Percentiles rank a stretch among this genome's conserved stretches.
Evolutionary conservation across 1,139 yeast species (phyloP).

Genomic region (Blastobotrys serpentis): DNA sequence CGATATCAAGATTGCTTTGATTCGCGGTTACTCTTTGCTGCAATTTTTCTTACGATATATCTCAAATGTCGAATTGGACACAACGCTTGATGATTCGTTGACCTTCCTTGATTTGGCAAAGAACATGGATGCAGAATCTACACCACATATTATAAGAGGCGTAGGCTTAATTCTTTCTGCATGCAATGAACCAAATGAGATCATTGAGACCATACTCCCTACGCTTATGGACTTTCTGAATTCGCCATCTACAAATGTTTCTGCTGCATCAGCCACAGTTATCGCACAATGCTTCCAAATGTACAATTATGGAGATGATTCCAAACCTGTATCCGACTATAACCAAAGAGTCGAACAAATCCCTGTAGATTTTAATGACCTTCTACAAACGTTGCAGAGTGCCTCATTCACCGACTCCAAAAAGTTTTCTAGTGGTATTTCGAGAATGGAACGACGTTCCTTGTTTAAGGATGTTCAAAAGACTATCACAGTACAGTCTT

Average conservation of each 20-base stretch:
- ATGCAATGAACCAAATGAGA: background rate
- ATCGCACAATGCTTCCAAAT: slow-evolving; percentile 3
- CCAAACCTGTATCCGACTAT: background rate
- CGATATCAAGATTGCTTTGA: background rate
- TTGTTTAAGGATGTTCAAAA: slow-evolving; percentile 3
- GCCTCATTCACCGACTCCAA: background rate
- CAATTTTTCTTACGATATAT: background rate
- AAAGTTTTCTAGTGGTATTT: background rate
- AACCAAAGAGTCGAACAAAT: slow-evolving; percentile 1
- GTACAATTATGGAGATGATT: slow-evolving; percentile 6
- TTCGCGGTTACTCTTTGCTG: background rate
- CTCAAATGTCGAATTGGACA: background rate
- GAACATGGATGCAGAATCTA: background rate
- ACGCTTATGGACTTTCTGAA: background rate
- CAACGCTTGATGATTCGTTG: background rate
- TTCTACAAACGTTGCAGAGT: background rate
- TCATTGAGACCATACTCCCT: background rate
- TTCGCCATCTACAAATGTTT: background rate
- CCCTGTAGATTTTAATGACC: slow-evolving; percentile 3
- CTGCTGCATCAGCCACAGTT: background rate
- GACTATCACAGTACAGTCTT: background rate
- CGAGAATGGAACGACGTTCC: background rate
- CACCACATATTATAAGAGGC: background rate
- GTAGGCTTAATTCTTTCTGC: background rate
- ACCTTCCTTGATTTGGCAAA: background rate